Evolutionary conservation across 306 rosid species (phyloP).

Genomic region (Astragalus glycyphyllos): DNA sequence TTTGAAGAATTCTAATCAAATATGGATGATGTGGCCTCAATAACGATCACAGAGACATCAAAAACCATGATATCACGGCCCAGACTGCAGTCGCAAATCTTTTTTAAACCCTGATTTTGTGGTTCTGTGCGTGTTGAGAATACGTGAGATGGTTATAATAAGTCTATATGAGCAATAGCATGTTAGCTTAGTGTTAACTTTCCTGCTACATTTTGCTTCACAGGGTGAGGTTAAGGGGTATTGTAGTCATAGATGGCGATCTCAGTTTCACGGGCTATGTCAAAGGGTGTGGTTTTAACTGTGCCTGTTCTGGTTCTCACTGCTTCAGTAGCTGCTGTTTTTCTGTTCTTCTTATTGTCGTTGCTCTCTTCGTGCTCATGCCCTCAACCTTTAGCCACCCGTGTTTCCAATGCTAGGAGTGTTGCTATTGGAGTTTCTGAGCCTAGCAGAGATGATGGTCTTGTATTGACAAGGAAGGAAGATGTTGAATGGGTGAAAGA

Average conservation of each 20-base stretch:
- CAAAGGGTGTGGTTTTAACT: conserved; percentile 73
- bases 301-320: conserved; percentile 72
- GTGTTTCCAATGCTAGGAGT: conserved; percentile 20
- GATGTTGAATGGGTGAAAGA: conserved; percentile 86
- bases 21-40: too few species aligned
- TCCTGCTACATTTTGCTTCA: conserved; percentile 17
- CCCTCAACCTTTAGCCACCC: conserved; percentile 45
- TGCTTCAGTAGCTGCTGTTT: conserved; percentile 62
- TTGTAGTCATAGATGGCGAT: conserved; percentile 50
- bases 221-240: conserved; percentile 20
- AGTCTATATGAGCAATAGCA: neutral
- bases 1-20: too few species aligned
- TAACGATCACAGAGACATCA: too few species aligned
- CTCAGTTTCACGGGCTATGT: conserved; percentile 57
- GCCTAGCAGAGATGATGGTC: conserved; percentile 22
- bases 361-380: conserved; percentile 86
- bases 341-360: conserved; percentile 69
- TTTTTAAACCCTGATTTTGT: neutral
- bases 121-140: conserved; percentile 8
- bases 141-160: neutral
- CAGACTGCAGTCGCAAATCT: too few species aligned
- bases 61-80: too few species aligned
- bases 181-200: conserved; percentile 27
- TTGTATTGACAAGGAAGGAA: conserved; percentile 52
- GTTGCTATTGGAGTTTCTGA: conserved; percentile 8